Base-by-base conservation (phyloP, 306 rosid species). In the Vicia villosa region DNA sequence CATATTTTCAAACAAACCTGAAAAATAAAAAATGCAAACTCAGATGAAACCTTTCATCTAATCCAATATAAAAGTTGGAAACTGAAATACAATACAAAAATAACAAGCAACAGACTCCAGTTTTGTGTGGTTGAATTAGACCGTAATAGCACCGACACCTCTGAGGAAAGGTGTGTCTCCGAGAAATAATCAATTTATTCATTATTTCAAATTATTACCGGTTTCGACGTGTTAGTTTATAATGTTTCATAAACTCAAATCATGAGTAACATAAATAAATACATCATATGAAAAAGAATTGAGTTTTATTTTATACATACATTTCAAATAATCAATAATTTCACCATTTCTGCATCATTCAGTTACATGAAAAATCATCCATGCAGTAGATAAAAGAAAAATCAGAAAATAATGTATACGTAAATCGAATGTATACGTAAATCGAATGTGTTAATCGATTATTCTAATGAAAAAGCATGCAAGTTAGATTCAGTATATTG, bases 1-100 rank as follows among this genome's bases (percentile, higher is more conserved):
- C 97, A 93, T 92, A 46, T 81, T 76, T 66, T 11, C 74, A 72
- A 63, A 9, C 63, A 46, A 84, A 54, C 21, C 75, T 73, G 43
- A 36, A 30, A 50, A 24, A 60, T 12, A 61, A 72, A 64, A 16
- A 10, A 10, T 8, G 11, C n/a, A 26, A 36, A 24, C 54, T 41
- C 36, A 41, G 12, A 21, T 40, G 51, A 19, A 63, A 21, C 12
- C 36, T 19, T 21, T 12, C 46, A 63, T 63, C 32, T 50, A 64
- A 36, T 34, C 58, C 32, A 6, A 19, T 11, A 12, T 20, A 11
- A 61, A 13, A 59, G 26, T 15, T 59, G 9, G 43, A 59, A 59
- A 34, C 41, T 10, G 26, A 32, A 37, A 6, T 36, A 36, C 5
- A 38, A 20, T 14, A 62, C 7, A 5, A 62, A 6, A 62, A 37